These are phyloP conservation scores for Cicer arietinum DNA, from an alignment of 306 rosid species.

Conservation along the genomic window DNA sequence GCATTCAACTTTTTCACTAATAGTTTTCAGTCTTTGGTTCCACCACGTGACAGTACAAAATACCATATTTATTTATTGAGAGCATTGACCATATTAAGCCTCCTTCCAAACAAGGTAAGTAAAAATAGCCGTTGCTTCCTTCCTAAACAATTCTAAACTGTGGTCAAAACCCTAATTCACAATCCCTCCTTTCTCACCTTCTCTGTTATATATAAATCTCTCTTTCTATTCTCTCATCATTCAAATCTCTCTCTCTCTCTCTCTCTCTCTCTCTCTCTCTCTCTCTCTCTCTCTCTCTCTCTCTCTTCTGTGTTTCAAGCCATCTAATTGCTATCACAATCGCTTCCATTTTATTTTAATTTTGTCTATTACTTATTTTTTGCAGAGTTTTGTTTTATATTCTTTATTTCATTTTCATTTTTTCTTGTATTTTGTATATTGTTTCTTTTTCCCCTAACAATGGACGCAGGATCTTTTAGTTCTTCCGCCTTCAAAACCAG, in stretches of 20 bases:
- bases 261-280: no score
- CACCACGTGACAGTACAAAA: neutral
- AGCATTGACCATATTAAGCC: neutral
- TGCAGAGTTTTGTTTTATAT: conserved; percentile 27
- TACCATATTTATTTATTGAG: neutral
- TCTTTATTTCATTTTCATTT: neutral
- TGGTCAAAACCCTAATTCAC: conserved; percentile 18
- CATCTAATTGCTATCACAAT: neutral
- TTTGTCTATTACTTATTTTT: conserved; percentile 18
- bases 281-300: no score
- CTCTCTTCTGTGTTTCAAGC: neutral
- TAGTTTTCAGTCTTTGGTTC: neutral
- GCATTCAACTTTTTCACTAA: neutral
- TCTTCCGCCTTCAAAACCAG: conserved; percentile 37
- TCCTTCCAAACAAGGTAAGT: neutral
- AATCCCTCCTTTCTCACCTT: neutral
- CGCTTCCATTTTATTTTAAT: neutral
- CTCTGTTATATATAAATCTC: conserved; percentile 8
- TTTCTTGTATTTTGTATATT: neutral
- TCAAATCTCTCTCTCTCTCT: neutral
- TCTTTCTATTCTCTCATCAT: neutral
- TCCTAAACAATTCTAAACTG: neutral
- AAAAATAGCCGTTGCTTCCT: conserved; percentile 40
- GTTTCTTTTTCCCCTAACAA: conserved; percentile 22
- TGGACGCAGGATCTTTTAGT: conserved; percentile 61